phyloP scores from a whole-genome alignment of 805 yeast genomes.

The Saturnispora bothae region DNA sequence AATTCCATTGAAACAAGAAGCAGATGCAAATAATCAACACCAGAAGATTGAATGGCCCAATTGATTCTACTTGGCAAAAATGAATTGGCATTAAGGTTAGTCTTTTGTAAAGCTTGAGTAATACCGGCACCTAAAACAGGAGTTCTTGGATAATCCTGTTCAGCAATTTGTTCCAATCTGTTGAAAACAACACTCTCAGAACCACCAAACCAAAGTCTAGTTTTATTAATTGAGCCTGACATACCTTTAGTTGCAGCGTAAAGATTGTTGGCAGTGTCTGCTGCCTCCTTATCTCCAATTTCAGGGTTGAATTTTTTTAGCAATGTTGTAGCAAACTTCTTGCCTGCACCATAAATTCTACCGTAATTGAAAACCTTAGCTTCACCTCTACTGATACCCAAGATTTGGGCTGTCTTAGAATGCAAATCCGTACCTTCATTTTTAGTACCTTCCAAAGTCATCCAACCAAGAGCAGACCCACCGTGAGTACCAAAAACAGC shows the following conservation, averaged over 20 bases:
- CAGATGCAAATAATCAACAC: slow-evolving; percentile 90
- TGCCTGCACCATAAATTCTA: slow-evolving; percentile 95
- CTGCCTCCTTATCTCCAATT: slow-evolving; percentile 58
- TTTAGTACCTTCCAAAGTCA: slow-evolving; percentile 96
- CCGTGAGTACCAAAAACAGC: slow-evolving; percentile 85
- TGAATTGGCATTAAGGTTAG: slow-evolving; percentile 51
- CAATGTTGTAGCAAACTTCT: slow-evolving; percentile 75
- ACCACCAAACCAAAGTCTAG: slow-evolving; percentile 67
- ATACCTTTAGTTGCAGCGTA: slow-evolving; percentile 81
- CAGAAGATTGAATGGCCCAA: slow-evolving; percentile 98
- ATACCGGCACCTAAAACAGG: slow-evolving; percentile 92
- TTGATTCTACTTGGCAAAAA: slow-evolving; percentile 86
- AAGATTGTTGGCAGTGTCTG: slow-evolving; percentile 48
- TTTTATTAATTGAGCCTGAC: slow-evolving; percentile 19
- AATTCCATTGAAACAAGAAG: slow-evolving; percentile 82
- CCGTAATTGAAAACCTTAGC: slow-evolving; percentile 97
- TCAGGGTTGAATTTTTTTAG: slow-evolving; percentile 74
- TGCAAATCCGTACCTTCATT: slow-evolving; percentile 88
- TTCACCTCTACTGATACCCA: slow-evolving; percentile 82
- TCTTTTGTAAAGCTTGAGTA: slow-evolving; percentile 66
- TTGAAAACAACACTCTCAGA: slow-evolving; percentile 90
- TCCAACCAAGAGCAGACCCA: slow-evolving; percentile 96
- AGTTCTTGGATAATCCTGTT: slow-evolving; percentile 68
- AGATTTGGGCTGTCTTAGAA: slow-evolving; percentile 81
- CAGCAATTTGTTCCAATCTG: slow-evolving; percentile 77